Conservation (phyloP, 305 asterid species). For the Solanum hybrid region DNA sequence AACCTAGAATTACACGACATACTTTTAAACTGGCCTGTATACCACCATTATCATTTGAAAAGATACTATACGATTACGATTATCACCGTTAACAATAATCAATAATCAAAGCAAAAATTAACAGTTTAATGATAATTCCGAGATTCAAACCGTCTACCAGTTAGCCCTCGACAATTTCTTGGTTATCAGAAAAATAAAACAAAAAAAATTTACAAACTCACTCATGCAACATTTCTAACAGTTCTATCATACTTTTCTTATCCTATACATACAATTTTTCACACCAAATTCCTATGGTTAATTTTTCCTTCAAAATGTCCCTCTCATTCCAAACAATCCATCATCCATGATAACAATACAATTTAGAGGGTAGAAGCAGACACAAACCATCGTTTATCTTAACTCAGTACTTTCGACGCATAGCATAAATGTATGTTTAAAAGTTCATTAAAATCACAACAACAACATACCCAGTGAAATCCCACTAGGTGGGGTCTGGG, state of each 20-base stretch:
- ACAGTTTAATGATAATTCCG: not conserved
- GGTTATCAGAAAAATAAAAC: not conserved
- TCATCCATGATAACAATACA: not conserved
- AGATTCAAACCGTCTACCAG: not conserved
- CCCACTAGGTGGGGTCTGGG: too few relatives aligned
- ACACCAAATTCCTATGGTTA: not conserved
- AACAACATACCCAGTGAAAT: too few relatives aligned
- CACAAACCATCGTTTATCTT: not conserved
- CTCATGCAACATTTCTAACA: not conserved
- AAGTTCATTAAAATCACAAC: not conserved
- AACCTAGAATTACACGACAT: not conserved
- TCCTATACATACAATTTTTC: not conserved
- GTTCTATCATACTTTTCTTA: not conserved
- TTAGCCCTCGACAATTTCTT: not conserved
- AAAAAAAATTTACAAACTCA: not conserved
- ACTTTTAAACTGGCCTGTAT: not conserved
- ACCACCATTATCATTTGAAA: not conserved
- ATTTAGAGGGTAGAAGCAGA: not conserved
- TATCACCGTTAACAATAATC: not conserved
- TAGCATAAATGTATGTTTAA: not conserved
- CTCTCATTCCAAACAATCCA: not conserved
- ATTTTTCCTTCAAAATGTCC: not conserved
- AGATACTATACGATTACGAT: not conserved
- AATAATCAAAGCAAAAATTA: not conserved
- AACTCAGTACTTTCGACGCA: not conserved